Conservation (phyloP, 139 green algal genomes). For the Tetraselmis striata region DNA sequence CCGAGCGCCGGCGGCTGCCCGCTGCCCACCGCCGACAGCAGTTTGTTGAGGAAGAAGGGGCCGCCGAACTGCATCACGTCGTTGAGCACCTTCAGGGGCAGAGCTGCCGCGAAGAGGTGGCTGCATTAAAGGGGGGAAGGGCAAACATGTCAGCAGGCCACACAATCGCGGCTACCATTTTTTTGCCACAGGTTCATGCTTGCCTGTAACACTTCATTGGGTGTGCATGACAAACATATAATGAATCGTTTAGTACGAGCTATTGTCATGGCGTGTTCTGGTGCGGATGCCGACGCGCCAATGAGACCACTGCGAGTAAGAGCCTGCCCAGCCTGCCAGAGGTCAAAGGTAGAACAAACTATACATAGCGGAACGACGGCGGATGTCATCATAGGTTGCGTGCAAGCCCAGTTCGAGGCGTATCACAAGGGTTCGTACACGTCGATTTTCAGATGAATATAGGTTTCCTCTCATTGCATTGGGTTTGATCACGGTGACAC, state of each 20-base stretch:
- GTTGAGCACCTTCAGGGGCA: constrained; percentile 45
- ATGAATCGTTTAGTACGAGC: background rate
- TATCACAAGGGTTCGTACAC: too few species aligned
- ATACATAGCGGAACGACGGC: too few species aligned
- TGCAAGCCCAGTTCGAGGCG: too few species aligned
- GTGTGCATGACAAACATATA: constrained; percentile 8
- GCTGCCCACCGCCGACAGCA: constrained; percentile 37
- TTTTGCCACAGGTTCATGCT: too few species aligned
- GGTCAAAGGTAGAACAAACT: too few species aligned
- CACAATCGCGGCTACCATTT: too few species aligned
- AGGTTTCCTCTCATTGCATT: too few species aligned
- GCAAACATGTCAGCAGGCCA: constrained; percentile 1
- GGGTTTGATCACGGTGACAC: too few species aligned
- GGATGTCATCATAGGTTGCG: too few species aligned
- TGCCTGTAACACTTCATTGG: too few species aligned
- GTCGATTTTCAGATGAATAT: too few species aligned
- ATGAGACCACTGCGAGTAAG: too few species aligned
- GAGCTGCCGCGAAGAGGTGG: constrained; percentile 31
- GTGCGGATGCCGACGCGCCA: background rate
- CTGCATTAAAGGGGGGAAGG: background rate
- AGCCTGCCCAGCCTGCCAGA: background rate
- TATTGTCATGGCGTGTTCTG: background rate
- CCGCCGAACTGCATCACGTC: constrained; percentile 45
- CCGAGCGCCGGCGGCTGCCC: constrained; percentile 8
- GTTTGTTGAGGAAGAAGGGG: constrained; percentile 52